Percentiles rank a stretch among this genome's conserved stretches.
phyloP scores from a whole-genome alignment of 2,329 filamentous ascomycete species.

The Pseudomassariella vexata region DNA sequence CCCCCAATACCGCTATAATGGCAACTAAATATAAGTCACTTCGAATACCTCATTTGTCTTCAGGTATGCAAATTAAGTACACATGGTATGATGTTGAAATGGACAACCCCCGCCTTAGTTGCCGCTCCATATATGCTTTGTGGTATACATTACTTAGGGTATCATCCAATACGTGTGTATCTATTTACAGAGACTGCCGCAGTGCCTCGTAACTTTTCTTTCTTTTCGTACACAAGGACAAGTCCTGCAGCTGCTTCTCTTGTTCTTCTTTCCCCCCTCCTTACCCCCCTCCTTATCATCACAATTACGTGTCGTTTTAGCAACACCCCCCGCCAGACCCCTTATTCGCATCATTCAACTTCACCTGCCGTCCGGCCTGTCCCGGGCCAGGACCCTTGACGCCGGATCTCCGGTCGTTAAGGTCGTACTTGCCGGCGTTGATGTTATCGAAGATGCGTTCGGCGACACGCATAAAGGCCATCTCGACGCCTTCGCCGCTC shows the following conservation, averaged over 20 bases:
- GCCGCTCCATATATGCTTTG: constrained; percentile 10
- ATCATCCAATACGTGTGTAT: constrained; percentile 19
- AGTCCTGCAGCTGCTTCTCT: too few species aligned
- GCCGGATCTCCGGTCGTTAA: constrained; percentile 86
- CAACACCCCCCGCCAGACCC: constrained; percentile 41
- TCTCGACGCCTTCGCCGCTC: constrained; percentile 88
- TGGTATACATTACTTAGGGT: constrained; percentile 21
- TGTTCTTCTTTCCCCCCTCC: not conserved
- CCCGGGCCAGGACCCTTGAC: constrained; percentile 68
- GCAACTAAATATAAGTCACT: too few species aligned
- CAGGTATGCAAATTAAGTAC: too few species aligned
- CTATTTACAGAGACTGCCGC: constrained; percentile 5
- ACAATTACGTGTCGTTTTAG: constrained; percentile 17
- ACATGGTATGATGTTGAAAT: too few species aligned
- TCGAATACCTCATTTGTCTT: too few species aligned
- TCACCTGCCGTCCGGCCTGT: constrained; percentile 36
- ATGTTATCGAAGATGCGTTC: constrained; percentile 97
- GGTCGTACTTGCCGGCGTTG: constrained; percentile 87
- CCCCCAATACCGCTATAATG: too few species aligned
- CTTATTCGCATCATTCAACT: constrained; percentile 35
- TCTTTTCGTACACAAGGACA: too few species aligned
- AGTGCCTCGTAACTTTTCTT: too few species aligned
- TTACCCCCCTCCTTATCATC: too few species aligned
- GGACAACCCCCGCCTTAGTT: too few species aligned
- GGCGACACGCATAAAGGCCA: constrained; percentile 87